Evolutionary conservation across 73 alveolate species (phyloP), one percentile per base, ranked within the genome.

Genomic region (Durusdinium trenchii): DNA sequence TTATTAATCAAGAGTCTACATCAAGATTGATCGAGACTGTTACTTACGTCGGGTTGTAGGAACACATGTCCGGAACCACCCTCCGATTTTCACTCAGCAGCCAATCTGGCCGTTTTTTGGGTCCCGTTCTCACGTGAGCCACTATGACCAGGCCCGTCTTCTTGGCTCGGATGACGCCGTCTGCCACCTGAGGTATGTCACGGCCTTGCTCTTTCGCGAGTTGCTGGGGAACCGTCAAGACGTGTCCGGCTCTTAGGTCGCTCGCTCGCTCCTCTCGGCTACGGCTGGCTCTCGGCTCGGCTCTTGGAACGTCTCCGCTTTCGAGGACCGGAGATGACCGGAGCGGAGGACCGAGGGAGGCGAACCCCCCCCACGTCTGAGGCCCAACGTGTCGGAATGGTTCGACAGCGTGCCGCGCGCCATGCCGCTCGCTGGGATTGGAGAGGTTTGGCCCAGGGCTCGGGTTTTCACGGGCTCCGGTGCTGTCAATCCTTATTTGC

Each of bases 151-250:
- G 30, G 6, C n/a, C n/a, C n/a, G n/a, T n/a, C n/a, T n/a, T 60
- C 30, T 32, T 23, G 73, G 30, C 18, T 60, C 73, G 30, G 73
- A 1, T 76, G 7, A 12, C 87, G 62, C 62, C 18, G 38, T 26
- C 36, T 5, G 30, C 32, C 52, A 6, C 52, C 57, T 5, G 48
- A 86, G 95, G 95, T 86, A 86, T 40, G 95, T 86, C 42, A 62
- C 95, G 26, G 95, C 95, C 64, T 46, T 86, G 81, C 83, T 86
- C 50, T 86, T 86, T 42, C 95, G 95, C 18, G 95, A 86, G 83
- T 62, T 86, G 30, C 73, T 86, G 64, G 95, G 95, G 18, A 62
- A 40, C 12, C 3, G n/a, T n/a, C n/a, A 23, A 35, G 94, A 84
- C 54, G 73, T 28, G 92, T 6, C 42, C 45, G 46, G 46, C 82